phyloP scores from a whole-genome alignment of 352 stramenopile genomes.

The Pythium periplocum region DNA sequence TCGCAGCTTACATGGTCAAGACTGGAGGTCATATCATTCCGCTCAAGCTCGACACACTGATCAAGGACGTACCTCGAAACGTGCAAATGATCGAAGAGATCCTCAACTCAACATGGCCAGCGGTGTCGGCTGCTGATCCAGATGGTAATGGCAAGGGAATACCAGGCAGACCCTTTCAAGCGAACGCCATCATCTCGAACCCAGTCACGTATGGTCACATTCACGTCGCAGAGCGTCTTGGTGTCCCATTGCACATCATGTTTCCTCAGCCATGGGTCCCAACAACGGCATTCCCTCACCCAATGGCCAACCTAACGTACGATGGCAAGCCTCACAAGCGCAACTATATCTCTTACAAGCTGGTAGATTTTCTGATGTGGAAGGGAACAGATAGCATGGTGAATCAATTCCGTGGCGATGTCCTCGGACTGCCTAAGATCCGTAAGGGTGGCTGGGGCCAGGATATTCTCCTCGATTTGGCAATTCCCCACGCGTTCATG shows the following conservation, averaged over 20 bases:
- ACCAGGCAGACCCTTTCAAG: constrained; percentile 60
- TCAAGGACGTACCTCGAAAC: constrained; percentile 69
- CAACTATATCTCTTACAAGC: constrained; percentile 86
- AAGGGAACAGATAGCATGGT: constrained; percentile 66
- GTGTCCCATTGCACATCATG: constrained; percentile 92
- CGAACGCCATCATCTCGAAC: constrained; percentile 94
- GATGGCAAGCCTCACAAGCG: constrained; percentile 40
- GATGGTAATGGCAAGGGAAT: constrained; percentile 45
- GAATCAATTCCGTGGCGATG: constrained; percentile 71
- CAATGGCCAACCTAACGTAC: constrained; percentile 83
- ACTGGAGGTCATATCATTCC: constrained; percentile 75
- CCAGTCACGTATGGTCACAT: constrained; percentile 90
- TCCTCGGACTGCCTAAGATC: constrained; percentile 55
- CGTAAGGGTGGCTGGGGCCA: constrained; percentile 52
- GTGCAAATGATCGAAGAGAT: constrained; percentile 90
- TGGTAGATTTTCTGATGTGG: constrained; percentile 84
- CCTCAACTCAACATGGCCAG: constrained; percentile 84
- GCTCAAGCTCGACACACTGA: constrained; percentile 50
- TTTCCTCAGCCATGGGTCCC: constrained; percentile 89
- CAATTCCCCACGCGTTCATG: constrained; percentile 87
- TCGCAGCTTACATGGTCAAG: constrained; percentile 91
- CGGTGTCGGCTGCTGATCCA: constrained; percentile 27
- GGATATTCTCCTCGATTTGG: constrained; percentile 50
- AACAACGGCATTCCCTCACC: constrained; percentile 88
- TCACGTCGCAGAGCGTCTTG: constrained; percentile 89